These are phyloP conservation scores for Lactuca saligna DNA, from an alignment of 129 eudicot genomes.

Conservation along the genomic window DNA sequence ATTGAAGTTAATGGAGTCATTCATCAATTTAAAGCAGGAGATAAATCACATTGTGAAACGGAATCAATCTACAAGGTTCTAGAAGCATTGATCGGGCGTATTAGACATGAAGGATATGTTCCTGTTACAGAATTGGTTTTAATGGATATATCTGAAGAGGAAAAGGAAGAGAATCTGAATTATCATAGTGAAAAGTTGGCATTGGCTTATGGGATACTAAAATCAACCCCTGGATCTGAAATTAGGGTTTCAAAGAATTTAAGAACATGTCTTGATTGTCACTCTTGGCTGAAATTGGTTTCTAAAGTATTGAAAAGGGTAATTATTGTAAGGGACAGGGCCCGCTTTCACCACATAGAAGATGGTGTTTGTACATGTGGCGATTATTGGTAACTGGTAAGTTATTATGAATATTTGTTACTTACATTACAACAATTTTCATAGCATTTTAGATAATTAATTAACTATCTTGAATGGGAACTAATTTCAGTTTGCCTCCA, in stretches of 20 bases:
- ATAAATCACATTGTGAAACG: slow-evolving; percentile 56
- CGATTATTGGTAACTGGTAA: slow-evolving; percentile 67
- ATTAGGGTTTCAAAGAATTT: slow-evolving; percentile 66
- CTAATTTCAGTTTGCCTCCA: slow-evolving; percentile 73
- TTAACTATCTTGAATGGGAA: slow-evolving; percentile 80
- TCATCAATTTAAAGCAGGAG: slow-evolving; percentile 71
- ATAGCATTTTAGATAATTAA: not conserved
- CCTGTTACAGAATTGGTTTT: slow-evolving; percentile 59
- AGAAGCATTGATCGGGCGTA: slow-evolving; percentile 45
- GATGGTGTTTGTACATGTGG: slow-evolving; percentile 71
- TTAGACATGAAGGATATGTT: slow-evolving; percentile 52
- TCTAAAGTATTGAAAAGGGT: slow-evolving; percentile 67
- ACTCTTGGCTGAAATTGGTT: slow-evolving; percentile 69
- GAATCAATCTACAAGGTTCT: slow-evolving; percentile 57
- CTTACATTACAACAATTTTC: not conserved
- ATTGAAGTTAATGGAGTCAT: slow-evolving; percentile 57
- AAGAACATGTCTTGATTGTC: slow-evolving; percentile 86
- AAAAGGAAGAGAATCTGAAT: slow-evolving; percentile 75
- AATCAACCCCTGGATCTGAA: slow-evolving; percentile 72
- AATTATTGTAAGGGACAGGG: slow-evolving; percentile 73
- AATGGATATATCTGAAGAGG: slow-evolving; percentile 89
- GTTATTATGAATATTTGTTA: not conserved
- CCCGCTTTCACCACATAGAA: slow-evolving; percentile 79
- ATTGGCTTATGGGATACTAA: slow-evolving; percentile 59
- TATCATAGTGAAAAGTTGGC: slow-evolving; percentile 88